A percentile compares a stretch with the other conserved stretches of the same genome.
phyloP scores from a whole-genome alignment of 768 basidiomycete genomes.

The Exsudoporus frostii region DNA sequence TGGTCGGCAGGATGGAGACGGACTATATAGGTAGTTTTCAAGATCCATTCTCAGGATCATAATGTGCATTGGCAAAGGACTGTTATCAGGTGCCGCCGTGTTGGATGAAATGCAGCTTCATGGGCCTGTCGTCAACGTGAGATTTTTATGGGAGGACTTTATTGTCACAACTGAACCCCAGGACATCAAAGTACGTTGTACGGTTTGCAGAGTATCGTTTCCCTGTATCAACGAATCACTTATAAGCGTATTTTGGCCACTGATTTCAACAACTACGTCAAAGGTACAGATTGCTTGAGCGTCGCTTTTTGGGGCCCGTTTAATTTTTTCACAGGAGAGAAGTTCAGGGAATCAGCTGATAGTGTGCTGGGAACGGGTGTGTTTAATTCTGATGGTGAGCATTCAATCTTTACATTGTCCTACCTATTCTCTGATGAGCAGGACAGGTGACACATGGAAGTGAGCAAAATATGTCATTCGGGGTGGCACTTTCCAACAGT shows the following conservation, averaged over 20 bases:
- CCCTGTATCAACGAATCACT: neutral
- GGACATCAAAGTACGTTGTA: conserved; percentile 35
- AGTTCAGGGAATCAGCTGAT: conserved; percentile 29
- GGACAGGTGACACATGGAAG: conserved; percentile 69
- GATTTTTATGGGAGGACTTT: conserved; percentile 47
- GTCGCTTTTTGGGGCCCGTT: neutral
- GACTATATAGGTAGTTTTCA: conserved; percentile 38
- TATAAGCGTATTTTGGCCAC: conserved; percentile 40
- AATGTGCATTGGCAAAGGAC: neutral
- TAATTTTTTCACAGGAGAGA: conserved; percentile 26
- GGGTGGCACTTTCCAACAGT: neutral
- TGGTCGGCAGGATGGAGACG: conserved; percentile 17
- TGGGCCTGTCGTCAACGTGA: conserved; percentile 39
- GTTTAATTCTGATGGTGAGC: conserved; percentile 51
- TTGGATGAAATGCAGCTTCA: conserved; percentile 22
- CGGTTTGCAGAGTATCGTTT: neutral
- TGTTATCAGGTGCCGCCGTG: conserved; percentile 20
- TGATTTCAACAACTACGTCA: conserved; percentile 42
- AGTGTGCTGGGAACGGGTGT: conserved; percentile 49
- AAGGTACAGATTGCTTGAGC: conserved; percentile 30
- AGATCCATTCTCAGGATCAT: neutral
- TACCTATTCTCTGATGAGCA: conserved; percentile 1
- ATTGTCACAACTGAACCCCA: conserved; percentile 51
- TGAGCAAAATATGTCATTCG: conserved; percentile 24
- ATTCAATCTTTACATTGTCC: neutral